A percentile compares a stretch with the other conserved stretches of the same genome.
Evolutionary conservation across 768 basidiomycete species (phyloP).

Genomic region (Phanerochaete sordida): DNA sequence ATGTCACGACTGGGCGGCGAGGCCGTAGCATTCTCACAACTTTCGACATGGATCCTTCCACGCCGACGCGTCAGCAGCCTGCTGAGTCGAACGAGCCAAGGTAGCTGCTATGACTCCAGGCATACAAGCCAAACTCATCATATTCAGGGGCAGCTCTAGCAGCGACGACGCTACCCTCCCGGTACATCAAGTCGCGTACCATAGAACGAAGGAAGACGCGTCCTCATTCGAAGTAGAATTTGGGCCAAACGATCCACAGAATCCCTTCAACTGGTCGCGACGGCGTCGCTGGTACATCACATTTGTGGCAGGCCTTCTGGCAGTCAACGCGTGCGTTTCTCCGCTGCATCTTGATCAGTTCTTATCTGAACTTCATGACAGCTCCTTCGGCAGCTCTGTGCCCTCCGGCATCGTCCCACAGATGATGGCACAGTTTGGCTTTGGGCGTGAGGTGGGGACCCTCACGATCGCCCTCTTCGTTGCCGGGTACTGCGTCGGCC

Average conservation of each 20-base stretch:
- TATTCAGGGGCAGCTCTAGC: neutral
- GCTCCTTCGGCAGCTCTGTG: constrained; percentile 61
- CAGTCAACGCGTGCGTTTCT: constrained; percentile 33
- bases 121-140: too few relatives aligned
- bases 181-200: neutral
- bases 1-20: too few relatives aligned
- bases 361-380: neutral
- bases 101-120: too few relatives aligned
- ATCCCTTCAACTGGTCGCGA: constrained; percentile 23
- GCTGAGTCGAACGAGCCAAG: too few relatives aligned
- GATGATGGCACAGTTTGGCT: constrained; percentile 43
- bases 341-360: neutral
- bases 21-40: too few relatives aligned
- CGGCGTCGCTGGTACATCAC: constrained; percentile 25
- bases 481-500: constrained; percentile 63
- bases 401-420: constrained; percentile 46
- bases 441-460: constrained; percentile 48
- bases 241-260: constrained; percentile 18
- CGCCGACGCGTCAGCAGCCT: too few relatives aligned
- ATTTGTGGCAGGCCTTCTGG: constrained; percentile 16
- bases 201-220: neutral
- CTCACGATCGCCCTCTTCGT: constrained; percentile 62
- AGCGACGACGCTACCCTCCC: neutral
- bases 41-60: too few relatives aligned
- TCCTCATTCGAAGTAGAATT: constrained; percentile 21